Conservation (phyloP, 768 basidiomycete species). For the Podaxis pistillaris region DNA sequence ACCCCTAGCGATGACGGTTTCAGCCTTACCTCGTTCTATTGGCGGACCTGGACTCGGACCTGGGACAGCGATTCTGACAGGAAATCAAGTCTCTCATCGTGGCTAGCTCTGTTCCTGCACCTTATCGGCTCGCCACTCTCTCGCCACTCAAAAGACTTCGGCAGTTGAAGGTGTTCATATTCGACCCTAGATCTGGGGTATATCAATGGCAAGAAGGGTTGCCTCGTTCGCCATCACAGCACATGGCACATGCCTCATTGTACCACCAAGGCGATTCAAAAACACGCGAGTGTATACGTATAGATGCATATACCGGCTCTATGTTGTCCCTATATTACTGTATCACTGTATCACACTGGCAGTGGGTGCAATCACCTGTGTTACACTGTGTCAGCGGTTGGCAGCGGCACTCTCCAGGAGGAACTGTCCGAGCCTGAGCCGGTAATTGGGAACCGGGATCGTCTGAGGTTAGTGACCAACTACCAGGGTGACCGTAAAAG, state of each 20-base stretch:
- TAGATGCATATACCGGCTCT: neutral
- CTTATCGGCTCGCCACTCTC: neutral
- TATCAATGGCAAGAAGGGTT: neutral
- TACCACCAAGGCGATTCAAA: neutral
- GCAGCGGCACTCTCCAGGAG: neutral
- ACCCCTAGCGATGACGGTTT: neutral
- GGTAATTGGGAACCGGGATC: constrained; percentile 3
- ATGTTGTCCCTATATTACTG: neutral
- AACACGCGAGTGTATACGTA: neutral
- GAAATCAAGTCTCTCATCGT: neutral
- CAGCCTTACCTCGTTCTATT: neutral
- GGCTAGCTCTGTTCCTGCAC: neutral
- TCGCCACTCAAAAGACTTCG: neutral
- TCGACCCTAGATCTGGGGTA: neutral
- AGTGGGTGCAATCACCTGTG: neutral
- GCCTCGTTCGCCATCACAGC: neutral
- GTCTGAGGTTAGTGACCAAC: neutral
- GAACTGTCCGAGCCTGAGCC: neutral
- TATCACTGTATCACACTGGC: neutral
- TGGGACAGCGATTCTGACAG: neutral
- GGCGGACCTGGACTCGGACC: neutral
- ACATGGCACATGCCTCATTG: constrained; percentile 5
- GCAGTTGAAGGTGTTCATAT: neutral
- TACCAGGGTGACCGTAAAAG: neutral
- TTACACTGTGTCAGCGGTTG: neutral